Evolutionary conservation across 768 basidiomycete species (phyloP).

Genomic region (Saitozyma podzolica): DNA sequence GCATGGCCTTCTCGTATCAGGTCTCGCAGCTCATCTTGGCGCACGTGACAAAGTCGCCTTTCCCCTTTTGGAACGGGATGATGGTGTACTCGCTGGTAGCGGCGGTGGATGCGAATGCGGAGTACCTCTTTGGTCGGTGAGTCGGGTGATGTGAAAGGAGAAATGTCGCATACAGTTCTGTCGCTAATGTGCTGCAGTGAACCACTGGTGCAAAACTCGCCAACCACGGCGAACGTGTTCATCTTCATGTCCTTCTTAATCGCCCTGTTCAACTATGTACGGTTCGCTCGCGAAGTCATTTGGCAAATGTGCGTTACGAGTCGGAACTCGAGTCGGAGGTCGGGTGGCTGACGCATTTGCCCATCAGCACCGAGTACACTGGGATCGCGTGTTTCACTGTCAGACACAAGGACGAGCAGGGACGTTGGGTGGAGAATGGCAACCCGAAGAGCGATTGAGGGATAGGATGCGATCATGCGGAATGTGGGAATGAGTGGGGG

Average conservation of each 20-base stretch:
- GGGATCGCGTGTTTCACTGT: constrained; percentile 96
- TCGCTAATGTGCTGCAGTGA: constrained; percentile 53
- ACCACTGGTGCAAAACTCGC: constrained; percentile 73
- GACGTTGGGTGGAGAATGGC: constrained; percentile 50
- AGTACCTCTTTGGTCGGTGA: constrained; percentile 66
- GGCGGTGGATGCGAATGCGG: constrained; percentile 79
- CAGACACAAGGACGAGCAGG: constrained; percentile 67
- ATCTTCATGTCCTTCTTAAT: constrained; percentile 70
- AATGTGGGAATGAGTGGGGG: not conserved
- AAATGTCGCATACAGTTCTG: constrained; percentile 4
- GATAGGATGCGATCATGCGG: not conserved
- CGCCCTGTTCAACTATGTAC: constrained; percentile 69
- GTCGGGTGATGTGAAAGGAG: constrained; percentile 33
- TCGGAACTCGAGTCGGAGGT: not conserved
- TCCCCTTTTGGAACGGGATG: constrained; percentile 84
- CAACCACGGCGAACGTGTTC: constrained; percentile 65
- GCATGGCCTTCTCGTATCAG: constrained; percentile 61
- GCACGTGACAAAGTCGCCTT: constrained; percentile 78
- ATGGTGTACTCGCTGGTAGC: constrained; percentile 79
- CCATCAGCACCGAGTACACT: constrained; percentile 74
- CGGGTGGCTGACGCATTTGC: not conserved
- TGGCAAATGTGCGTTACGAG: constrained; percentile 50
- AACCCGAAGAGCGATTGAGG: constrained; percentile 24
- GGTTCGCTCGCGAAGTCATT: constrained; percentile 81
- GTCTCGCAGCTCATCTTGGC: constrained; percentile 91